Base-by-base conservation (phyloP, 1,139 yeast species). In the Candida smagusa region DNA sequence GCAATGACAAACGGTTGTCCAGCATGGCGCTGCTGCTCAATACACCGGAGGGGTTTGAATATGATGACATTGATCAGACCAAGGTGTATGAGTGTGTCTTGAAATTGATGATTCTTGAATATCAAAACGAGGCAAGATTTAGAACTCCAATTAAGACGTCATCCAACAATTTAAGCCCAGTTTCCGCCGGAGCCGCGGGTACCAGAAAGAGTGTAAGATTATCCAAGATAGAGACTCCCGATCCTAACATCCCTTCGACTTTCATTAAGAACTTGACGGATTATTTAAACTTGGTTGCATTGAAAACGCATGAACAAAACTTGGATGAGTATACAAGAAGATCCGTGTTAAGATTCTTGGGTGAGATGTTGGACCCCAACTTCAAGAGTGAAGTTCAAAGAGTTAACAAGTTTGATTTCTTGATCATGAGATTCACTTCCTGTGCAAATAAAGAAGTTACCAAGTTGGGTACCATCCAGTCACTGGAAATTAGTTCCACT, bases 381-480 rank as follows among this genome's bases (percentile, higher is more conserved):
- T 65, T 66, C 35, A 64, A 70, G 43, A 49, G 55, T 12, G 77
- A 73, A 21, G 46, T 68, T 30, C 45, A 61, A 30, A 55, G 70
- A 16, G 66, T 72, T 40, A 65, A 67, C 29, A 70, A 76, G 27
- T 77, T 81, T 1, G 90, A 83, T 46, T 84, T 79, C 40, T 61
- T 85, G 36, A 74, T 85, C 7, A 75, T 82, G 66, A 69, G 74
- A 54, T 86, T 84, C 54, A 76, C 83, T 13, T 72, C 81, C 19
- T 71, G 77, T 41, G 80, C 86, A 7, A 78, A 79, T 40, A 81
- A 78, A 47, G 90, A 83, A 54, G 56, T 84, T 28, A 69, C 67
- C 36, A 79, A 80, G 45, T 47, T 77, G 29, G 75, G 76, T 1
- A 54, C 59, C 30, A 48, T 57, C n/a, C 68, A 68, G 4, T 61